A percentile compares a stretch with the other conserved stretches of the same genome.
Evolutionary conservation across 1,284 basidiomycete genomes (phyloP).

Genomic region (Calocybe gambosa): DNA sequence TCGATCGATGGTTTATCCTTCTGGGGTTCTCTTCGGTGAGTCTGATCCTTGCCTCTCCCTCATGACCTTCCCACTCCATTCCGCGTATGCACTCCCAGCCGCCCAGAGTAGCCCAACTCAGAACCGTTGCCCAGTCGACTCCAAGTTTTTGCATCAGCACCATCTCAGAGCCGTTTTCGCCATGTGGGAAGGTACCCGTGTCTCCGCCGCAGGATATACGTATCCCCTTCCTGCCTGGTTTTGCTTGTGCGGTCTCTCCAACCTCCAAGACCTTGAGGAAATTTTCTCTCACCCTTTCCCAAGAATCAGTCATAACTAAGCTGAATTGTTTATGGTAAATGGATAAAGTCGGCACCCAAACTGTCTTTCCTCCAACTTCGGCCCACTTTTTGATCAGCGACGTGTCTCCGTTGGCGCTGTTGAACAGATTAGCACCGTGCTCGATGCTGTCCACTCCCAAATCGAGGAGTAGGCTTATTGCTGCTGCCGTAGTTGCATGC

Average conservation of each 20-base stretch:
- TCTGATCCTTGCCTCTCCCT: constrained; percentile 25
- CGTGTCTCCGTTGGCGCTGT: constrained; percentile 18
- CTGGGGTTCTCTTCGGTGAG: constrained; percentile 17
- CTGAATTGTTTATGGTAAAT: constrained; percentile 43
- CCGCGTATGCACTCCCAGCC: constrained; percentile 54
- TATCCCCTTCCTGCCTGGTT: constrained; percentile 5
- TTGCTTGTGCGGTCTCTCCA: constrained; percentile 27
- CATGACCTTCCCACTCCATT: constrained; percentile 42
- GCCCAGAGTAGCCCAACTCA: constrained; percentile 53
- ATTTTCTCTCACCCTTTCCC: constrained; percentile 23
- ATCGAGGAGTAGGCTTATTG: constrained; percentile 27
- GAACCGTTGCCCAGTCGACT: constrained; percentile 44
- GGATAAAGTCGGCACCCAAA: constrained; percentile 58
- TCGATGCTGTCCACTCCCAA: constrained; percentile 25
- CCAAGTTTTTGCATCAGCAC: constrained; percentile 54
- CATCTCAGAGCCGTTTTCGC: constrained; percentile 53
- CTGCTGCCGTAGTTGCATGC: constrained; percentile 40
- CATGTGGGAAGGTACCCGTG: constrained; percentile 55
- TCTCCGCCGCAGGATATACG: constrained; percentile 56
- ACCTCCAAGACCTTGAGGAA: constrained; percentile 42
- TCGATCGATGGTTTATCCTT: constrained; percentile 21
- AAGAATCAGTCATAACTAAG: too few relatives aligned
- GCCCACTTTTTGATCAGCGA: constrained; percentile 20
- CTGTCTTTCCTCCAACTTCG: constrained; percentile 8
- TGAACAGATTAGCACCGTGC: constrained; percentile 24